Conservation (phyloP, 176 grass and related monocot genomes). For the Musa troglodytarum region DNA sequence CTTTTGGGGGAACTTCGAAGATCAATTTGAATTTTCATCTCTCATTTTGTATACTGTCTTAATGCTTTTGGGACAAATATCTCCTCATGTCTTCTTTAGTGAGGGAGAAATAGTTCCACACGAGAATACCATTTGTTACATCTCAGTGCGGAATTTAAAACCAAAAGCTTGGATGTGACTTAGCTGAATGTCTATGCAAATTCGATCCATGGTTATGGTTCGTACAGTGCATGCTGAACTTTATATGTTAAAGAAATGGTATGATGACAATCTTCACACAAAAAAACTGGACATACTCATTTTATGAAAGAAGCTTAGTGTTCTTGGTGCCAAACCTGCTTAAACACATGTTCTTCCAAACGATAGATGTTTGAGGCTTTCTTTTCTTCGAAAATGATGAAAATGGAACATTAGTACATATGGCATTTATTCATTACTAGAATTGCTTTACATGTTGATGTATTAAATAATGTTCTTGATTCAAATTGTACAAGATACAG, state of each 20-base stretch:
- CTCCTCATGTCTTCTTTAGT: too few species aligned
- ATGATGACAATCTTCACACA: neutral
- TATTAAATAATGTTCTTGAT: neutral
- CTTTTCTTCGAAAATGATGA: neutral
- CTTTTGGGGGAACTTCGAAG: too few species aligned
- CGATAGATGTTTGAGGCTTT: neutral
- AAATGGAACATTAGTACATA: neutral
- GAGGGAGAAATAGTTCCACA: too few species aligned
- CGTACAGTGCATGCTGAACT: neutral
- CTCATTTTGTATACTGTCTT: too few species aligned
- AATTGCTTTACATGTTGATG: neutral
- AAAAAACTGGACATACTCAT: neutral
- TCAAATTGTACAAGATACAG: neutral
- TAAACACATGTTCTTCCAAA: neutral
- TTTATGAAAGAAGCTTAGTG: too few species aligned
- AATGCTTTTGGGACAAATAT: too few species aligned
- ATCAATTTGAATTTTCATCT: too few species aligned
- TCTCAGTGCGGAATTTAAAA: too few species aligned
- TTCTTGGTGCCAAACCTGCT: too few species aligned
- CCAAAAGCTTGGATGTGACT: neutral
- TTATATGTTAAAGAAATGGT: neutral
- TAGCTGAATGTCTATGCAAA: neutral
- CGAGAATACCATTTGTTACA: too few species aligned
- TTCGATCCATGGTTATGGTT: neutral
- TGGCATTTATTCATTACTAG: neutral